Conservation (phyloP, 441 rosid genomes). For the Bocquillonia castaneifolia region DNA sequence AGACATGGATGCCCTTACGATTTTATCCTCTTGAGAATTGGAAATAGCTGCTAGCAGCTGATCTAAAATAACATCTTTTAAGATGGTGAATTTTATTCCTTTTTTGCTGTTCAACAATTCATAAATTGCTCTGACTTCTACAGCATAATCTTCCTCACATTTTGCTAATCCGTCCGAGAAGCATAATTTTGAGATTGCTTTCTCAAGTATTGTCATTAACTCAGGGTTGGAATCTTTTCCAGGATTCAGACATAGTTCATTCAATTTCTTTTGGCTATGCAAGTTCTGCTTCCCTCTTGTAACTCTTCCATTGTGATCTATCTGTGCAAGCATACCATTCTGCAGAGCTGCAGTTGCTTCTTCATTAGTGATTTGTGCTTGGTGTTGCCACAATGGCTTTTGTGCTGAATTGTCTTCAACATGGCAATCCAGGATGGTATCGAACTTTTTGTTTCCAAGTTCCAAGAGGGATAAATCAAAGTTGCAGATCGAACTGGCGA, state of each 20-base stretch:
- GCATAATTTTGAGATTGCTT: slow-evolving; percentile 49
- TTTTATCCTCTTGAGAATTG: slow-evolving; percentile 51
- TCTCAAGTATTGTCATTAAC: slow-evolving; percentile 49
- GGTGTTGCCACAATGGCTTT: slow-evolving; percentile 29
- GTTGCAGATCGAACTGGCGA: slow-evolving; percentile 31
- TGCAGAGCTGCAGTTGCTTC: slow-evolving; percentile 28
- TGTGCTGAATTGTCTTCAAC: slow-evolving; percentile 27
- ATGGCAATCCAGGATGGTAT: slow-evolving; percentile 21
- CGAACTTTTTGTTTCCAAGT: slow-evolving; percentile 30
- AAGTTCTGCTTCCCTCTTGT: slow-evolving; percentile 29
- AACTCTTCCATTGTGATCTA: slow-evolving; percentile 21
- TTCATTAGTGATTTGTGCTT: slow-evolving; percentile 37
- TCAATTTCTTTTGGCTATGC: slow-evolving; percentile 16
- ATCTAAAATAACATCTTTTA: slow-evolving; percentile 69
- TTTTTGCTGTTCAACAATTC: slow-evolving; percentile 53
- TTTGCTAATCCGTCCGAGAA: slow-evolving; percentile 50
- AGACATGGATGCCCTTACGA: slow-evolving; percentile 60
- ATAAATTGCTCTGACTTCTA: slow-evolving; percentile 60
- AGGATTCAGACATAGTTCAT: slow-evolving; percentile 21
- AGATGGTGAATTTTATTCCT: slow-evolving; percentile 55
- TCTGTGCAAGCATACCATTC: slow-evolving; percentile 15
- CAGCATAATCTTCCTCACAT: slow-evolving; percentile 51
- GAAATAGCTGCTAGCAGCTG: slow-evolving; percentile 68
- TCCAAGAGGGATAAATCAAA: slow-evolving; percentile 44
- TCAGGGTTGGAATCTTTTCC: slow-evolving; percentile 40